Conservation (phyloP, 2,329 filamentous ascomycete species). For the Tothia fuscella region DNA sequence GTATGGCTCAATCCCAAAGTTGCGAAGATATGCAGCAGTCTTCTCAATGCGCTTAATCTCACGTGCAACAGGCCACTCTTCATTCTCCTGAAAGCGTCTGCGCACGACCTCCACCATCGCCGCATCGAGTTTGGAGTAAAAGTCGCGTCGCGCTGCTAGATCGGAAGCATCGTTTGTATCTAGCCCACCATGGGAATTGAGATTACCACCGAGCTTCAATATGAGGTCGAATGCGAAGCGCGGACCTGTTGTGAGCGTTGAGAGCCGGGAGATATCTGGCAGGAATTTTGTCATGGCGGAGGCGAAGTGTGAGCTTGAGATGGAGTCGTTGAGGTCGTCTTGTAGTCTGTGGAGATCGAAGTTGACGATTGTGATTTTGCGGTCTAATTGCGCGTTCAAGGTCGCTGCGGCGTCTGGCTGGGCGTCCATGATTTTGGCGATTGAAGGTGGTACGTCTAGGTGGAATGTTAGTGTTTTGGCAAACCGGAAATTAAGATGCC, state of each 20-base stretch:
- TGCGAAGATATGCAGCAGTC: conserved; percentile 39
- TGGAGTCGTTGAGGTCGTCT: conserved; percentile 43
- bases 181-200: conserved; percentile 42
- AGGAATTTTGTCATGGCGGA: conserved; percentile 44
- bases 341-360: conserved; percentile 44
- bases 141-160: conserved; percentile 35
- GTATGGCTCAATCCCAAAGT: conserved; percentile 41
- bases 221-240: conserved; percentile 41
- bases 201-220: conserved; percentile 43
- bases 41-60: conserved; percentile 46
- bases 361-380: conserved; percentile 46
- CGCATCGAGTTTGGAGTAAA: conserved; percentile 37
- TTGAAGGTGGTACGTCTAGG: conserved; percentile 38
- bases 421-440: conserved; percentile 41
- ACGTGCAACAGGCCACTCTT: conserved; percentile 39
- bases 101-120: conserved; percentile 42
- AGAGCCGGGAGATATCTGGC: conserved; percentile 39
- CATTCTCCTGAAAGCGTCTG: conserved; percentile 38
- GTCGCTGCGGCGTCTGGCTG: conserved; percentile 37
- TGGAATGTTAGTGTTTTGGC: conserved; percentile 15
- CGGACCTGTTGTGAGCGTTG: conserved; percentile 33
- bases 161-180: conserved; percentile 36
- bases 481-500: neutral
- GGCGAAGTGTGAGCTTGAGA: conserved; percentile 40
- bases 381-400: conserved; percentile 44